Base-by-base conservation (phyloP, 768 basidiomycete genomes). In the Ramaria sp. region DNA sequence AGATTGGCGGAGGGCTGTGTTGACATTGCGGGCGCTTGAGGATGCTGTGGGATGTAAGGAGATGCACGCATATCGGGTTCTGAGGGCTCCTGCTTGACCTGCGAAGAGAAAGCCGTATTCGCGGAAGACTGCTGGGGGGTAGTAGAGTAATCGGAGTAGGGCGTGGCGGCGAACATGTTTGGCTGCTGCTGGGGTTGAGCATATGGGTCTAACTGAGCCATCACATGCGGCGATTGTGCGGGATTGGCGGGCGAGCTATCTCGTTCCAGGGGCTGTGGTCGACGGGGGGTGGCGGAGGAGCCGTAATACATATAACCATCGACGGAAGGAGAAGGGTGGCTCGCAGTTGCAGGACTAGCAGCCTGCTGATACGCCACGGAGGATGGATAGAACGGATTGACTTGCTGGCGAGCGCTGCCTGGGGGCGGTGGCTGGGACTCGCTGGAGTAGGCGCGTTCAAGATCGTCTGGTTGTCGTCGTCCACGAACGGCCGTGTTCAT, bases 21-120 rank as follows among this genome's bases (percentile, higher is more conserved):
- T 20, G 51, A 38, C 51, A 52, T 52, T 7, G 20, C 24, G 17
- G 51, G 51, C 31, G 33, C 33, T 49, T 49, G 48, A 24, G 31
- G 64, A 34, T 67, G 69, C 61, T 79, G 80, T 33, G 84, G 77
- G 1, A 82, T 72, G 68, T 83, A 88, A 1, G 84, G 72, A 3
- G 80, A 72, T 4, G 72, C 66, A 54, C 46, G 55, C 27, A 57
- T 33, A 15, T 57, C 55, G 10, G 22, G n/a, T 20, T 57, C 55
- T 13, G 38, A 13, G 37, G 55, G 15, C n/a, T 57, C 55, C 15
- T 20, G n/a, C 20, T 57, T 57, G 37, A 57, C 24, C 31, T 57
- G 55, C 49, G 55, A 15, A 15, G 55, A 48, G 31, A 34, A 57
- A n/a, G 12, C 24, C 13, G 55, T 27, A 34, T 15, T 30, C 11